Percentiles rank a stretch among this genome's conserved stretches.
Conservation (phyloP, 306 rosid genomes). For the Cucumis melo region DNA sequence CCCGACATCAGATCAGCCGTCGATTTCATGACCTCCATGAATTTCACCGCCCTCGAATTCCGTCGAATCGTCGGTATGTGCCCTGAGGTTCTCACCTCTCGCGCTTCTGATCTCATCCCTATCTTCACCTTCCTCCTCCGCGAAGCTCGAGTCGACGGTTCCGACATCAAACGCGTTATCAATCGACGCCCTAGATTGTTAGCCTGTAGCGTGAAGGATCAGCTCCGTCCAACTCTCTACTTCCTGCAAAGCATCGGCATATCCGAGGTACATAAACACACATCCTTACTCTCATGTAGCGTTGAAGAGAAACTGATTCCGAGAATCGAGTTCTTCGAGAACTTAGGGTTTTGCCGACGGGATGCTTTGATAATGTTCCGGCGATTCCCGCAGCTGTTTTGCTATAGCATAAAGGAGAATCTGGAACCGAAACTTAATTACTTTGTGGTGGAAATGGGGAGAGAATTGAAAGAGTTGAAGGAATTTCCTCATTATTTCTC, state of each 20-base stretch:
- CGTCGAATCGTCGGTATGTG: slow-evolving; percentile 63
- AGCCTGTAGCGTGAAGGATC: slow-evolving; percentile 43
- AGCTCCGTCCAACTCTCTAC: slow-evolving; percentile 80
- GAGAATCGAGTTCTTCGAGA: slow-evolving; percentile 55
- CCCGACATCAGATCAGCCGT: slow-evolving; percentile 47
- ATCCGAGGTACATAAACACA: slow-evolving; percentile 48
- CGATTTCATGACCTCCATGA: slow-evolving; percentile 41
- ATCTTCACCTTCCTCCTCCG: slow-evolving; percentile 68
- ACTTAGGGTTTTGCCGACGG: slow-evolving; percentile 48
- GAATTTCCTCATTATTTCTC: slow-evolving; percentile 84
- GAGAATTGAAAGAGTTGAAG: slow-evolving; percentile 72
- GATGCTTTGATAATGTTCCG: slow-evolving; percentile 51
- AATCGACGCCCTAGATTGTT: slow-evolving; percentile 82
- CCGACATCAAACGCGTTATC: slow-evolving; percentile 41
- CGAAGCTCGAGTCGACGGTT: slow-evolving; percentile 43
- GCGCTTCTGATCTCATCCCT: slow-evolving; percentile 39
- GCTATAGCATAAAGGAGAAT: slow-evolving; percentile 52
- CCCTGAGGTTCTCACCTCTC: slow-evolving; percentile 58
- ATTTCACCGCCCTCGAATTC: slow-evolving; percentile 46
- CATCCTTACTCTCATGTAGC: slow-evolving; percentile 54
- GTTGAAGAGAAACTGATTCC: slow-evolving; percentile 74
- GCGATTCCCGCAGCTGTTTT: slow-evolving; percentile 71
- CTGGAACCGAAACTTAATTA: slow-evolving; percentile 73
- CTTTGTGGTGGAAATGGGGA: slow-evolving; percentile 82
- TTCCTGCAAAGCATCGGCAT: slow-evolving; percentile 85